Evolutionary conservation across 2,329 filamentous ascomycete genomes (phyloP).

Genomic region (Delphinella strobiligena): DNA sequence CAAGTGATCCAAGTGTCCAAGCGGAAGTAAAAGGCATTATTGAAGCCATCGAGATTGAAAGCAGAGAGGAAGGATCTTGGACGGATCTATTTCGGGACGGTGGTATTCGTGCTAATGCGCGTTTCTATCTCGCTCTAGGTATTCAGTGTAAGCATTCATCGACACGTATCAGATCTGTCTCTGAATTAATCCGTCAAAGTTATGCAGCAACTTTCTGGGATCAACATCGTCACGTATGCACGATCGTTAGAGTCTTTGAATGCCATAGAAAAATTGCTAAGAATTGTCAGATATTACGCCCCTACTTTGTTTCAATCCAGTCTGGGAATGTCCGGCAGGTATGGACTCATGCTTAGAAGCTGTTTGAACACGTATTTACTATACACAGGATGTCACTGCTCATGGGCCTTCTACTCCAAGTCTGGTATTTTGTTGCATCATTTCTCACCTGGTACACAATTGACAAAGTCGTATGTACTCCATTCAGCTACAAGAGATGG

Average conservation of each 20-base stretch:
- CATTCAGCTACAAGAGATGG: neutral
- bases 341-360: no score
- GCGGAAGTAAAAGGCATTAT: constrained; percentile 13
- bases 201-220: constrained; percentile 17
- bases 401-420: constrained; percentile 17
- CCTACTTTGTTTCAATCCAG: constrained; percentile 16
- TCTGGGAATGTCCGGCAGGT: constrained; percentile 15
- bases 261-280: no score
- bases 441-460: constrained; percentile 30
- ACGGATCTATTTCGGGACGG: constrained; percentile 11
- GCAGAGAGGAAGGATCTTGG: constrained; percentile 12
- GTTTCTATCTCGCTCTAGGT: constrained; percentile 12
- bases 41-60: constrained; percentile 10
- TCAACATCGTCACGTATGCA: constrained; percentile 20
- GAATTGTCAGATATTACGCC: constrained; percentile 8
- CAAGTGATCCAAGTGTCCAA: constrained; percentile 10
- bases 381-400: constrained; percentile 13
- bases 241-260: no score
- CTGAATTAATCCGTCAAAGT: neutral
- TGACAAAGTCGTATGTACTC: constrained; percentile 40
- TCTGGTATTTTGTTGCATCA: constrained; percentile 25
- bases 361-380: no score
- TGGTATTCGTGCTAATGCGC: constrained; percentile 10
- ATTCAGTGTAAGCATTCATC: constrained; percentile 11
- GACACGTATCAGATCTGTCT: neutral